Percentiles rank a stretch among this genome's conserved stretches.
phyloP scores from a whole-genome alignment of 2,329 filamentous ascomycete species.

The Calonectria henricotiae region DNA sequence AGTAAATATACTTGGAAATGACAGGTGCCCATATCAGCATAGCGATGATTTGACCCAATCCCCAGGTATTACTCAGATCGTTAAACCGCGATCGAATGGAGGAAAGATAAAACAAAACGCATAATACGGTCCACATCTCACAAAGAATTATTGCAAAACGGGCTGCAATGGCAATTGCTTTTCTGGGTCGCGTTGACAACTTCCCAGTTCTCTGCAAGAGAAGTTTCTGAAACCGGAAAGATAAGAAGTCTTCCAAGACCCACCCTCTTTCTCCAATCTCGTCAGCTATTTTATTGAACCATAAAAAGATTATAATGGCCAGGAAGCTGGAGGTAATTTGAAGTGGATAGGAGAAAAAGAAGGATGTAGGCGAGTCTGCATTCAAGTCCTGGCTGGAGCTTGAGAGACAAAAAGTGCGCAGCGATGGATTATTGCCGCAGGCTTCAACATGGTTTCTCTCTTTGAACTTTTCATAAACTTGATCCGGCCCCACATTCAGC shows the following conservation, averaged over 20 bases:
- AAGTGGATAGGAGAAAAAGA: not conserved
- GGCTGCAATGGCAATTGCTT: not conserved
- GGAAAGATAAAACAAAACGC: not conserved
- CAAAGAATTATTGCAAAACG: not conserved
- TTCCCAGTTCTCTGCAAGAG: no score
- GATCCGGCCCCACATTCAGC: not conserved
- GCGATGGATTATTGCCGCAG: not conserved
- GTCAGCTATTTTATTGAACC: not conserved
- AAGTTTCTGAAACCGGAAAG: not conserved
- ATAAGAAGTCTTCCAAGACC: not conserved
- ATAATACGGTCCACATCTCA: not conserved
- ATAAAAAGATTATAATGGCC: not conserved
- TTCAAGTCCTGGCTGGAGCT: not conserved
- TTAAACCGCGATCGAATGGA: not conserved
- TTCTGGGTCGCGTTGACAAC: no score
- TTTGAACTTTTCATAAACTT: not conserved
- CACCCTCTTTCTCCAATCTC: not conserved
- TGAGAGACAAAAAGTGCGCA: slow-evolving; percentile 4
- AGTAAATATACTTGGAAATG: slow-evolving; percentile 6
- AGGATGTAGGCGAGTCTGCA: not conserved
- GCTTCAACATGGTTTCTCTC: not conserved
- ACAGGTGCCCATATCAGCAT: slow-evolving; percentile 20
- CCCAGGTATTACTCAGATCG: not conserved
- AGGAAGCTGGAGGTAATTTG: not conserved
- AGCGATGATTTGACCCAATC: slow-evolving; percentile 11